Conservation (phyloP, 257 asterid genomes). For the Nemophila menziesii region DNA sequence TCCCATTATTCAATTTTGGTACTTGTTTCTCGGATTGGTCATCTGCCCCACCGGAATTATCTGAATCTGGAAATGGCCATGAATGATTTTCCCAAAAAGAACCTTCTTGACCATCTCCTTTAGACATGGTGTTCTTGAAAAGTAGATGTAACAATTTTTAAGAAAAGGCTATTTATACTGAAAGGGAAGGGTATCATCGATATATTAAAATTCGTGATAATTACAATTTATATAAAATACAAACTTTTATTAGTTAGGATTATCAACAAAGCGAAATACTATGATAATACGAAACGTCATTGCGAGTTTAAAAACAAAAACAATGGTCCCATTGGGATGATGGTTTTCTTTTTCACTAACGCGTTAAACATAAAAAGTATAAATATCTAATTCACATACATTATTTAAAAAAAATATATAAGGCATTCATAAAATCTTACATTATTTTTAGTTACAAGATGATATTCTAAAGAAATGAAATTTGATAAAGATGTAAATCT, state of each 20-base stretch:
- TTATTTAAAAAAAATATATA: too few relatives aligned
- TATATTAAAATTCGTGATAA: background rate
- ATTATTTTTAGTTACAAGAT: too few relatives aligned
- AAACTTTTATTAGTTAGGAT: constrained; percentile 18
- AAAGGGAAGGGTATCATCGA: too few relatives aligned
- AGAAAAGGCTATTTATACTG: too few relatives aligned
- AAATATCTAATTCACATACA: too few relatives aligned
- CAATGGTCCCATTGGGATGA: background rate
- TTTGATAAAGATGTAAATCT: background rate
- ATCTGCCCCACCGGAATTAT: constrained; percentile 2
- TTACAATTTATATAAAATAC: too few relatives aligned
- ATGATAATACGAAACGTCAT: constrained; percentile 47
- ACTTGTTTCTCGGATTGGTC: constrained; percentile 14
- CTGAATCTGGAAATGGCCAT: constrained; percentile 24
- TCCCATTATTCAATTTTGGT: constrained; percentile 5
- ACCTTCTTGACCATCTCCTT: constrained; percentile 15
- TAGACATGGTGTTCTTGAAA: constrained; percentile 19
- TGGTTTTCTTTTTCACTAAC: too few relatives aligned
- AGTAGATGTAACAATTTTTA: too few relatives aligned
- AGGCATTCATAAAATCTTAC: too few relatives aligned
- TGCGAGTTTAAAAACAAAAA: constrained; percentile 33
- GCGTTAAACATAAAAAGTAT: too few relatives aligned
- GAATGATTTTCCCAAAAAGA: constrained; percentile 28
- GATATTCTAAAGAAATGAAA: too few relatives aligned
- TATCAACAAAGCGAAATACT: constrained; percentile 33